Percentiles rank a stretch among this genome's conserved stretches.
Evolutionary conservation across 2,329 filamentous ascomycete genomes (phyloP).

Genomic region (Nigrospora sphaerica): DNA sequence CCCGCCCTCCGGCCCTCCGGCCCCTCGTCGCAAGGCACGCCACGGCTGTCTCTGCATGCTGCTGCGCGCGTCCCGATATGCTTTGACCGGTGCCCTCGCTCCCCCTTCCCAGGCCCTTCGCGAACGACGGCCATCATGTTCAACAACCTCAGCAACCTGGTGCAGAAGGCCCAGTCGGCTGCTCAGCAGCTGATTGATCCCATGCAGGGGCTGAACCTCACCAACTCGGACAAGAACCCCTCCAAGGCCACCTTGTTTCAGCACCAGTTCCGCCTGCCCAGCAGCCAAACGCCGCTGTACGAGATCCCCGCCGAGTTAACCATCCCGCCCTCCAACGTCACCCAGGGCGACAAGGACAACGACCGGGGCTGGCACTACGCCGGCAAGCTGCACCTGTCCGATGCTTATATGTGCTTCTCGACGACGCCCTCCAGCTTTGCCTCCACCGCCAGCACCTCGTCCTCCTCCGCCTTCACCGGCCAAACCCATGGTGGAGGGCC

Average conservation of each 20-base stretch:
- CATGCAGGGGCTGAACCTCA: slow-evolving; percentile 66
- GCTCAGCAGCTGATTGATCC: slow-evolving; percentile 91
- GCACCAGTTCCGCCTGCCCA: slow-evolving; percentile 90
- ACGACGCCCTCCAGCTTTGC: slow-evolving; percentile 86
- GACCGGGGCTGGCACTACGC: slow-evolving; percentile 80
- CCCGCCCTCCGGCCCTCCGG: too few species aligned
- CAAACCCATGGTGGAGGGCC: slow-evolving; percentile 90
- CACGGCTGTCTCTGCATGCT: too few species aligned
- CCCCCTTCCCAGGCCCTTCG: slow-evolving; percentile 14
- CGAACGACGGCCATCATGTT: slow-evolving; percentile 39
- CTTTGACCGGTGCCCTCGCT: slow-evolving; percentile 12
- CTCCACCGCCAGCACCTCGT: slow-evolving; percentile 68
- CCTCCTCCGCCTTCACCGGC: slow-evolving; percentile 80
- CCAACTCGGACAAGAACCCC: slow-evolving; percentile 70
- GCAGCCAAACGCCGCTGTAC: slow-evolving; percentile 85
- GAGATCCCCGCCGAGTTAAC: slow-evolving; percentile 96
- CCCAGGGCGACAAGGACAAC: slow-evolving; percentile 63
- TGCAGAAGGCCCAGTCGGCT: slow-evolving; percentile 67
- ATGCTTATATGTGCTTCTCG: slow-evolving; percentile 93
- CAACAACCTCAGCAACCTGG: slow-evolving; percentile 66
- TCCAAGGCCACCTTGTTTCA: slow-evolving; percentile 92
- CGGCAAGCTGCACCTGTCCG: slow-evolving; percentile 87
- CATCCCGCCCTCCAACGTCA: slow-evolving; percentile 66
- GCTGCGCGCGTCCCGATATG: neutral
- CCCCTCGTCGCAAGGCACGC: too few species aligned